A percentile compares a stretch with the other conserved stretches of the same genome.
These are phyloP conservation scores for Parafenestella ontariensis DNA, from an alignment of 2,329 filamentous ascomycete species.

Conservation along the genomic window DNA sequence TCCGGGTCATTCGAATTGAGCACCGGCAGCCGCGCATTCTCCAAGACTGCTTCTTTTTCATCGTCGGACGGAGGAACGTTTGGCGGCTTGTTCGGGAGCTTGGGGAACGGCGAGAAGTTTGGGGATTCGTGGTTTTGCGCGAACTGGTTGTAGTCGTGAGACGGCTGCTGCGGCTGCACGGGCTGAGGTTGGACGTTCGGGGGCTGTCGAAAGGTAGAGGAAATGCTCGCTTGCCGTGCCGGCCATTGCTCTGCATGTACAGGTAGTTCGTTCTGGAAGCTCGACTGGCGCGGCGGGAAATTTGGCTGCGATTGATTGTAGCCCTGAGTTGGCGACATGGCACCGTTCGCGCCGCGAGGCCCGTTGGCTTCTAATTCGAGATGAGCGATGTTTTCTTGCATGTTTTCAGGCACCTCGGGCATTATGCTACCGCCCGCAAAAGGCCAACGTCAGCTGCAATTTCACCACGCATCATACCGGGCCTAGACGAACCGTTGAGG, in stretches of 20 bases:
- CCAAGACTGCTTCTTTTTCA: slow-evolving; percentile 88
- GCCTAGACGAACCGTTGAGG: slow-evolving; percentile 68
- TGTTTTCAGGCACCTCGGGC: slow-evolving; percentile 94
- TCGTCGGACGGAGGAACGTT: slow-evolving; percentile 95
- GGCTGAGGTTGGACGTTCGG: slow-evolving; percentile 43
- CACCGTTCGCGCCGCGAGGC: slow-evolving; percentile 34
- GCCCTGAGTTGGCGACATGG: slow-evolving; percentile 40
- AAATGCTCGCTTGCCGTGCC: slow-evolving; percentile 44
- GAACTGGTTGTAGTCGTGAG: slow-evolving; percentile 50
- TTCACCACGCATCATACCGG: slow-evolving; percentile 23
- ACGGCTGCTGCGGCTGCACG: slow-evolving; percentile 33
- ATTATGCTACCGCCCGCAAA: slow-evolving; percentile 70
- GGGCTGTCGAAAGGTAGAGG: slow-evolving; percentile 46
- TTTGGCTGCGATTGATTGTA: slow-evolving; percentile 35
- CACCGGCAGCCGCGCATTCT: slow-evolving; percentile 81
- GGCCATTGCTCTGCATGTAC: slow-evolving; percentile 38
- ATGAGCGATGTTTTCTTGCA: slow-evolving; percentile 91
- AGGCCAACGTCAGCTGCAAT: slow-evolving; percentile 42
- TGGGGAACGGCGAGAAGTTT: slow-evolving; percentile 90
- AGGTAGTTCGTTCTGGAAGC: slow-evolving; percentile 35
- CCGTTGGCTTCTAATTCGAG: slow-evolving; percentile 81
- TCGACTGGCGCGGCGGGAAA: slow-evolving; percentile 42
- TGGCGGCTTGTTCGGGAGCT: slow-evolving; percentile 76
- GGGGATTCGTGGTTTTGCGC: slow-evolving; percentile 63
- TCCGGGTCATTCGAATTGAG: slow-evolving; percentile 93